phyloP scores from a whole-genome alignment of 345 rosid species.

The Microcos paniculata region DNA sequence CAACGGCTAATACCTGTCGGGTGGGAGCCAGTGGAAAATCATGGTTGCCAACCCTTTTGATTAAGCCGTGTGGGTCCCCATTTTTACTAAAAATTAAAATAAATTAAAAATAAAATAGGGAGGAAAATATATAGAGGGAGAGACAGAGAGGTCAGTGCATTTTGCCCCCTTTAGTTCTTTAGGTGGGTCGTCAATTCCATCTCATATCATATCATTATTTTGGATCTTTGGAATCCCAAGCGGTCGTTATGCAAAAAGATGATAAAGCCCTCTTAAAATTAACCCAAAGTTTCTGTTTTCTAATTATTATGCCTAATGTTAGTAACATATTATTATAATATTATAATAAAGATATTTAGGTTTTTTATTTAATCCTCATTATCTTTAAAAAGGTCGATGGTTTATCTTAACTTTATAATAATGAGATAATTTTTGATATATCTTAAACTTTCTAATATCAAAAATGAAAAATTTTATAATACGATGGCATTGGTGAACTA shows the following conservation, averaged over 20 bases:
- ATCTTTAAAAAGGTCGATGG: no score
- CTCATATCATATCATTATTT: constrained; percentile 38
- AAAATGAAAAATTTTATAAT: no score
- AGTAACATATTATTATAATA: no score
- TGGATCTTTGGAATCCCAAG: constrained; percentile 46
- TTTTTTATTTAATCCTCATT: no score
- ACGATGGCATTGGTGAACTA: background rate
- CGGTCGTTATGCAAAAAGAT: constrained; percentile 30
- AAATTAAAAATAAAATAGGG: constrained; percentile 3
- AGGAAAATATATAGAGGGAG: no score
- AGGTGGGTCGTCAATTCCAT: constrained; percentile 53
- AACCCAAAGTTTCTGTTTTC: background rate
- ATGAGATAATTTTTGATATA: no score
- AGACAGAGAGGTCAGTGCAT: background rate
- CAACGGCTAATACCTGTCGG: constrained; percentile 53
- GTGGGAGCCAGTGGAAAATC: constrained; percentile 24
- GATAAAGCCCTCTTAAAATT: constrained; percentile 10
- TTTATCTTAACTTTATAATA: no score
- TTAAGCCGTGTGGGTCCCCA: constrained; percentile 44
- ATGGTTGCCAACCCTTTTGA: constrained; percentile 42
- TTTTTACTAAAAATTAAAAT: background rate
- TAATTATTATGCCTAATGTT: background rate
- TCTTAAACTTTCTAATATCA: no score
- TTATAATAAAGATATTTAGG: no score
- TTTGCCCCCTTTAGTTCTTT: constrained; percentile 19